Percentiles rank a stretch among this genome's conserved stretches.
Evolutionary conservation across 176 grass and related monocot species (phyloP).

Genomic region (Eleusine coracana): DNA sequence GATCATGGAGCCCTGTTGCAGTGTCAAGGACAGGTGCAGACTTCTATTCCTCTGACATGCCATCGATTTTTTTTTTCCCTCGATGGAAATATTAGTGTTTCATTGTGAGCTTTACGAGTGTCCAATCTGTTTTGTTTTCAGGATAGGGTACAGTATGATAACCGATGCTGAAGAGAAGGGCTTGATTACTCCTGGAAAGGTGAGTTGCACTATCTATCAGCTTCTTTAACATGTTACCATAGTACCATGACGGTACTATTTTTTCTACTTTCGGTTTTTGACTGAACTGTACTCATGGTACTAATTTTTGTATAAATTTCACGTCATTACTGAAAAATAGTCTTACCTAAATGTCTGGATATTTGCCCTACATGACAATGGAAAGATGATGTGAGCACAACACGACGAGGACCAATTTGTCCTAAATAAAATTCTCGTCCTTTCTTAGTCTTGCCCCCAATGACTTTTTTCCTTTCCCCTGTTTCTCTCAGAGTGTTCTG

Average conservation of each 20-base stretch:
- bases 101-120: background rate
- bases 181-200: conserved; percentile 84
- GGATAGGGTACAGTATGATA: conserved; percentile 97
- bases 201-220: conserved; percentile 17
- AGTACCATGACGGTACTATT: background rate
- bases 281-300: background rate
- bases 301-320: background rate
- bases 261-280: background rate
- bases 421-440: background rate
- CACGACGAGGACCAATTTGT: background rate
- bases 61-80: background rate
- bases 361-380: background rate
- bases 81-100: background rate
- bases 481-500: conserved; percentile 63
- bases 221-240: background rate
- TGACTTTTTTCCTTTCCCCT: background rate
- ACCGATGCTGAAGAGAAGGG: conserved; percentile 80
- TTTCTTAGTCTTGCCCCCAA: background rate
- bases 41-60: background rate
- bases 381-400: background rate
- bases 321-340: background rate
- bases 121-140: conserved; percentile 37
- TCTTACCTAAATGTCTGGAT: background rate
- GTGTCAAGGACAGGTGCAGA: conserved; percentile 90
- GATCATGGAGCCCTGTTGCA: conserved; percentile 99